Evolutionary conservation across 768 basidiomycete genomes (phyloP).

Genomic region (Tricholoma sp.): DNA sequence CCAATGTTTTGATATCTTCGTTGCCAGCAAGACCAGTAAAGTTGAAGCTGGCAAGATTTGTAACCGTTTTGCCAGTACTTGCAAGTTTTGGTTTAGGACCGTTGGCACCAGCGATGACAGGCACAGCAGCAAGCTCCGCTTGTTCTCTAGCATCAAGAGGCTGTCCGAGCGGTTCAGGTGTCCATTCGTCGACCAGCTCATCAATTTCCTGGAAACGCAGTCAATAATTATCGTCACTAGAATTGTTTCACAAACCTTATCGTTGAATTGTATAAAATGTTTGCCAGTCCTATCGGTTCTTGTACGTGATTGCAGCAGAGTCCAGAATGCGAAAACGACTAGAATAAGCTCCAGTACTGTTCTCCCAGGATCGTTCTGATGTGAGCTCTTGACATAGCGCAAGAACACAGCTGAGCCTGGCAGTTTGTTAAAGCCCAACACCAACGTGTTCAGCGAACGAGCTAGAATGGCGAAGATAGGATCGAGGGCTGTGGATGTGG

Average conservation of each 20-base stretch:
- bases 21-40: slow-evolving; percentile 88
- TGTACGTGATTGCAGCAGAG: slow-evolving; percentile 86
- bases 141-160: slow-evolving; percentile 57
- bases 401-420: slow-evolving; percentile 81
- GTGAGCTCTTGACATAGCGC: slow-evolving; percentile 91
- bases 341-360: slow-evolving; percentile 88
- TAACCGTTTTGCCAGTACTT: slow-evolving; percentile 64
- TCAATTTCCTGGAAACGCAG: slow-evolving; percentile 75
- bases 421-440: slow-evolving; percentile 66
- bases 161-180: slow-evolving; percentile 74
- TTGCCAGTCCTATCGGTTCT: slow-evolving; percentile 79
- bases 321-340: slow-evolving; percentile 82
- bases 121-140: slow-evolving; percentile 67
- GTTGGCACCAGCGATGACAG: slow-evolving; percentile 73
- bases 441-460: slow-evolving; percentile 50
- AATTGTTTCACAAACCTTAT: slow-evolving; percentile 58
- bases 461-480: slow-evolving; percentile 64
- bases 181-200: slow-evolving; percentile 95
- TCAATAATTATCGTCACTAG: background rate
- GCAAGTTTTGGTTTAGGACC: slow-evolving; percentile 80
- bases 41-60: slow-evolving; percentile 88
- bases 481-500: slow-evolving; percentile 31
- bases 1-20: slow-evolving; percentile 80
- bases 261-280: slow-evolving; percentile 86
- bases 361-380: slow-evolving; percentile 93